Base-by-base conservation (phyloP, 306 rosid genomes). In the Corylus heterophylla region DNA sequence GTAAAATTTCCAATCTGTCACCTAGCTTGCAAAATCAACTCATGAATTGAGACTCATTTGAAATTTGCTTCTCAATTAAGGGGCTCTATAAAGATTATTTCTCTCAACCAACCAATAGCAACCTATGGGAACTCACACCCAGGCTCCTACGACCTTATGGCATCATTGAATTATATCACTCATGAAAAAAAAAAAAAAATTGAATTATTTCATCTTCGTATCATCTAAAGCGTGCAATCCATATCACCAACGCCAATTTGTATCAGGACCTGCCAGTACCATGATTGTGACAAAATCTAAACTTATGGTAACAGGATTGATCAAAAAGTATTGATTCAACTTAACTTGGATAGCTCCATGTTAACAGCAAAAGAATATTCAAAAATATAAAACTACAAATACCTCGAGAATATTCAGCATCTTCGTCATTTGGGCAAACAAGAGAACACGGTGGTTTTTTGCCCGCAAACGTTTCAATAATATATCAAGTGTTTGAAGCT, bases 401-500 rank as follows among this genome's bases (percentile, higher is more conserved):
- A 96, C 99, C 99, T 96, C 99, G 39, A 96, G 94, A 87, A 96
- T 96, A 85, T 96, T 91, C 81, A 96, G 86, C 99, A 96, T 96
- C 89, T 93, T 96, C 44, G 99, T 96, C 99, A 96, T 96, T 85
- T 96, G 99, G 67, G 99, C 97, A 91, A 96, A 96, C 84, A 96
- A 86, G 77, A 96, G 98, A 70, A 96, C 92, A 27, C 99, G 99
- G 29, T 96, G 99, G 84, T 93, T 96, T 80, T 78, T 96, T 20
- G 97, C 92, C 74, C 99, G 84, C 84, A 96, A 76, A 61, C 98
- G 98, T 89, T 91, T 96, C 87, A 96, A 83, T 80, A 96, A 78
- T 86, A 96, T 93, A 88, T 96, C 99, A 72, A 96, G 99, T n/a
- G 99, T 96, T 87, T 93, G 99, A 84, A 96, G 98, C 92, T 96